These are phyloP conservation scores for Pythium phragmiticola DNA, from an alignment of 352 stramenopile genomes.

Conservation along the genomic window DNA sequence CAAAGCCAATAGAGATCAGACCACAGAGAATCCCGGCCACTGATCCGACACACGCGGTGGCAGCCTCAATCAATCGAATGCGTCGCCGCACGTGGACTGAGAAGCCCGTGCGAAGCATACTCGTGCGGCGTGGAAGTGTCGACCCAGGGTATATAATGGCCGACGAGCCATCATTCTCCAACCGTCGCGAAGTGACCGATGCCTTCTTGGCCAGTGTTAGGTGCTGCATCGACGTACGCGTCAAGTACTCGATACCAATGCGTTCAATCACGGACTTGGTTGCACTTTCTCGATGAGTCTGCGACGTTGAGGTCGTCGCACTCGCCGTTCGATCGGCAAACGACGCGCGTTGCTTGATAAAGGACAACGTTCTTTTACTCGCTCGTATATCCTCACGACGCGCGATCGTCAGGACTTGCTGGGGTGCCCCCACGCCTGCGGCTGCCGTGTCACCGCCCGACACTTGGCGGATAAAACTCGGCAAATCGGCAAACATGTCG, in stretches of 20 bases:
- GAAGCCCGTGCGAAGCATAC: slow-evolving; percentile 27
- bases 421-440: neutral
- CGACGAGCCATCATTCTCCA: slow-evolving; percentile 5
- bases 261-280: slow-evolving; percentile 38
- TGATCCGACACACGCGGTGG: slow-evolving; percentile 28
- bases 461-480: slow-evolving; percentile 33
- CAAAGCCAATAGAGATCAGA: slow-evolving; percentile 39
- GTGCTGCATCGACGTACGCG: slow-evolving; percentile 37
- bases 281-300: neutral
- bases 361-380: neutral
- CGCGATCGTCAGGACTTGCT: neutral
- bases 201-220: slow-evolving; percentile 23
- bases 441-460: neutral
- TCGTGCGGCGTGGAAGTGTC: neutral
- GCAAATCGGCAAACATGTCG: slow-evolving; percentile 43
- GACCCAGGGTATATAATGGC: neutral
- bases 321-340: slow-evolving; percentile 1
- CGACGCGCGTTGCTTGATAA: slow-evolving; percentile 3
- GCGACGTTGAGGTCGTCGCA: neutral
- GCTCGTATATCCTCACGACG: neutral
- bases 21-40: slow-evolving; percentile 35
- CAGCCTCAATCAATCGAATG: slow-evolving; percentile 35
- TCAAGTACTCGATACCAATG: slow-evolving; percentile 41
- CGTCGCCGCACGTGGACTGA: slow-evolving; percentile 25
- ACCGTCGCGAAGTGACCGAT: slow-evolving; percentile 14